phyloP scores from a whole-genome alignment of 371 early-diverging fungal species.

The Dinochytrium kinnereticum region DNA sequence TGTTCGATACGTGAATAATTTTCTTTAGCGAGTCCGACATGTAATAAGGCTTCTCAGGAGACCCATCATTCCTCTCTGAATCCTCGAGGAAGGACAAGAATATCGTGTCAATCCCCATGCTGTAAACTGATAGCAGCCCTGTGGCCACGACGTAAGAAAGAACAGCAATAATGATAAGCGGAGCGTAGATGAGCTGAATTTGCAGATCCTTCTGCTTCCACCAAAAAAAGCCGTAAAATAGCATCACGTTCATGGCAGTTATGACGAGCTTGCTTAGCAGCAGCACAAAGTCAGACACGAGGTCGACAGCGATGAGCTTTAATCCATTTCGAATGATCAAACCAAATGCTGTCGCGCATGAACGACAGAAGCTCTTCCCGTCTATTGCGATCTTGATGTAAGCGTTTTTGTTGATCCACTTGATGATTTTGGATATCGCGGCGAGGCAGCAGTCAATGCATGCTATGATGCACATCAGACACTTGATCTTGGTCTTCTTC shows the following conservation, averaged over 20 bases:
- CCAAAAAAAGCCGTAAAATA: conserved; percentile 29
- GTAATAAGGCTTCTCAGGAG: conserved; percentile 51
- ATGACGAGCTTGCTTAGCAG: conserved; percentile 35
- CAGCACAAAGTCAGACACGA: conserved; percentile 41
- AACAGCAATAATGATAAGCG: conserved; percentile 26
- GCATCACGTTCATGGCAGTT: conserved; percentile 25
- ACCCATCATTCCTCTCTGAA: conserved; percentile 59
- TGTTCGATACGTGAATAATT: conserved; percentile 33
- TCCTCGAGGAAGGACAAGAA: conserved; percentile 63
- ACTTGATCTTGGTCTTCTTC: conserved; percentile 35
- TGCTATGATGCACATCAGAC: conserved; percentile 40
- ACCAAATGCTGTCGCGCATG: conserved; percentile 45
- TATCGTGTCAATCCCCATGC: conserved; percentile 60
- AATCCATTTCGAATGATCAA: conserved; percentile 46
- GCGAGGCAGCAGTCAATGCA: conserved; percentile 57
- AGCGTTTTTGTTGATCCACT: conserved; percentile 62
- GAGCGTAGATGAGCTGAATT: conserved; percentile 33
- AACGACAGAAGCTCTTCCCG: conserved; percentile 56
- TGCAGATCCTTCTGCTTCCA: conserved; percentile 27
- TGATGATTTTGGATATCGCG: conserved; percentile 49
- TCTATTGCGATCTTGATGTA: conserved; percentile 61
- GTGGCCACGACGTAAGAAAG: conserved; percentile 49
- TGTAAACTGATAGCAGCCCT: conserved; percentile 50
- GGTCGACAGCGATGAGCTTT: conserved; percentile 37
- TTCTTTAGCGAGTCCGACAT: conserved; percentile 45